phyloP scores from a whole-genome alignment of 305 asterid genomes.

The Solanum hybrid region DNA sequence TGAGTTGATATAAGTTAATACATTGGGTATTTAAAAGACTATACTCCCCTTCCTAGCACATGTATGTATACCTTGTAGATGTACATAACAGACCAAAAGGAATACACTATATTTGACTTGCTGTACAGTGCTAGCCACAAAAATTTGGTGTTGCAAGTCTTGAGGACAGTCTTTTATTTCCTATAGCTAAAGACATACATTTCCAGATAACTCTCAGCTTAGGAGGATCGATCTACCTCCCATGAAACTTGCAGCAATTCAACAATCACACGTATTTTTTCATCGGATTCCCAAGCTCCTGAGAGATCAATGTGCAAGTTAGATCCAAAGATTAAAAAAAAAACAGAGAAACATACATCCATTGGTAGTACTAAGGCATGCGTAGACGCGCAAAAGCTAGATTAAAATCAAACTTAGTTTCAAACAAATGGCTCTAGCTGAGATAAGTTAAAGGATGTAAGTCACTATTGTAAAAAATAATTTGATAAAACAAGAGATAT shows the following conservation, averaged over 20 bases:
- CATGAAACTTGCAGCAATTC: slow-evolving; percentile 1
- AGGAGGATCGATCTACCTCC: background rate
- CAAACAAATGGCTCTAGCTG: background rate
- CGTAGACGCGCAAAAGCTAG: background rate
- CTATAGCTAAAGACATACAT: background rate
- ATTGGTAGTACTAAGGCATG: background rate
- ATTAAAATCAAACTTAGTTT: background rate
- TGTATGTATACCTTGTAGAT: background rate
- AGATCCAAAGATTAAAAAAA: background rate
- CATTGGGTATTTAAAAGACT: background rate
- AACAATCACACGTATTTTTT: background rate
- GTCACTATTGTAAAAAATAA: background rate
- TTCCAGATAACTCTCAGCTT: background rate
- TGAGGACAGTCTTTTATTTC: background rate
- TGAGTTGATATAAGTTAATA: background rate
- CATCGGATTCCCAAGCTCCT: slow-evolving; percentile 4
- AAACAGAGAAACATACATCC: background rate
- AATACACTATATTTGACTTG: background rate
- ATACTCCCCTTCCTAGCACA: background rate
- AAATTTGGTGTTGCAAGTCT: background rate
- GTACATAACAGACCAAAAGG: background rate
- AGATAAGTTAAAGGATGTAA: background rate
- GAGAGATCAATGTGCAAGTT: background rate
- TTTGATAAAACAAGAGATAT: background rate
- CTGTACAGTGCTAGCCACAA: background rate